A percentile compares a stretch with the other conserved stretches of the same genome.
These are phyloP conservation scores for Hibiscus trionum DNA, from an alignment of 345 rosid genomes.

Conservation along the genomic window DNA sequence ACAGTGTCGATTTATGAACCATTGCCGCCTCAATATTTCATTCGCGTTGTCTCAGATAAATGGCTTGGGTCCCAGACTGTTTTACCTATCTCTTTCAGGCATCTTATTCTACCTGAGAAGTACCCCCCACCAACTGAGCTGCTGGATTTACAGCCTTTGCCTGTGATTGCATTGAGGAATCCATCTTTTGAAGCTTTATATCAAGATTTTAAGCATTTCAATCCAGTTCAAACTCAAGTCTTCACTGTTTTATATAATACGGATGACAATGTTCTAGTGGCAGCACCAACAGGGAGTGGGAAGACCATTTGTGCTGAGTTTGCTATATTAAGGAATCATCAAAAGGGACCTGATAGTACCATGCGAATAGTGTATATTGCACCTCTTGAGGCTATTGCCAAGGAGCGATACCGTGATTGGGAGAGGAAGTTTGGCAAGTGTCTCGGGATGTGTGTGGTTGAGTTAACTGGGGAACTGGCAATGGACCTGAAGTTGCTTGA, in stretches of 20 bases:
- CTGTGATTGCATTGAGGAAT: constrained; percentile 90
- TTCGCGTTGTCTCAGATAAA: constrained; percentile 83
- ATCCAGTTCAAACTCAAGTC: constrained; percentile 97
- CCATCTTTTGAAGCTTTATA: constrained; percentile 79
- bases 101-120: constrained; percentile 94
- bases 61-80: constrained; percentile 93
- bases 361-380: constrained; percentile 87
- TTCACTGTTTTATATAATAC: constrained; percentile 79
- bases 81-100: constrained; percentile 88
- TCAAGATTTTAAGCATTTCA: constrained; percentile 80
- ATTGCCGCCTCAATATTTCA: constrained; percentile 87
- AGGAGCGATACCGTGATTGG: constrained; percentile 74
- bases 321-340: constrained; percentile 80
- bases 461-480: constrained; percentile 79
- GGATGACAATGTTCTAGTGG: constrained; percentile 85
- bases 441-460: constrained; percentile 78
- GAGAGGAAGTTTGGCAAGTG: constrained; percentile 74
- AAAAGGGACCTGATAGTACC: constrained; percentile 55
- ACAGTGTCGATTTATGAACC: constrained; percentile 92
- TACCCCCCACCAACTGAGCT: constrained; percentile 95
- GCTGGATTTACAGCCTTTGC: constrained; percentile 86
- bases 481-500: constrained; percentile 78
- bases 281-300: constrained; percentile 97
- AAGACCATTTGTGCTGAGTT: constrained; percentile 98
- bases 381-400: constrained; percentile 88